Evolutionary conservation across 148 eudicot species (phyloP), one percentile per base, ranked within the genome.

Genomic region (Nepenthes gracilis): DNA sequence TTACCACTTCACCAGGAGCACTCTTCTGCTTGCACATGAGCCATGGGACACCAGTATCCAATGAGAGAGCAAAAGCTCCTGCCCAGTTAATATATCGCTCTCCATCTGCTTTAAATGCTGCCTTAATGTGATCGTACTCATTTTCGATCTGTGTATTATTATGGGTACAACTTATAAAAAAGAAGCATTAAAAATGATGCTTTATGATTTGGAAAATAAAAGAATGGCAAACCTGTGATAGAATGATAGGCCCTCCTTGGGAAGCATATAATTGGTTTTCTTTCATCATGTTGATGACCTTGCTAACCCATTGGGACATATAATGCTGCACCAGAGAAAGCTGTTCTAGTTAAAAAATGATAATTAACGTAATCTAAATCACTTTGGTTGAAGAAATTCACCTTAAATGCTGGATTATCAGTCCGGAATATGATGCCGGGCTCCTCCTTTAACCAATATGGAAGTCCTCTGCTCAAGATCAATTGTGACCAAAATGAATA

Each of bases 11-110:
- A 61, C 74, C 82, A n/a, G 98, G 96, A 51, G 98, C 98, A 65
- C 88, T 94, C 47, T 84, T 77, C 76, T 86, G 90, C 82, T 92
- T 92, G 82, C 98, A 92, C 98, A 92, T 92, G 43, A 75, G 66
- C 98, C 98, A 92, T 43, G 98, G 98, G 7, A 83, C 90, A 48
- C 87, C 88, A 2, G 88, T 85, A 36, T 82, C 33, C 6, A 80
- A 90, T 13, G 79, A 80, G 40, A 85, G 74, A 2, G 96, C 90
- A 96, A 92, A 85, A 35, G 54, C 37, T 47, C 81, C 96, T 12
- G 94, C 96, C 98, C 98, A 92, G 15, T n/a, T 53, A 53, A 92
- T 84, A 64, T 92, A 92, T 33, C 68, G 51, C 0, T 68, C 79
- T 13, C 94, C 98, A 8, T 60, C 67, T 14, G 65, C 79, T 36